Evolutionary conservation across 139 green algal species (phyloP), one percentile per base, ranked within the genome.

Genomic region (Diplosphaera chodatii): DNA sequence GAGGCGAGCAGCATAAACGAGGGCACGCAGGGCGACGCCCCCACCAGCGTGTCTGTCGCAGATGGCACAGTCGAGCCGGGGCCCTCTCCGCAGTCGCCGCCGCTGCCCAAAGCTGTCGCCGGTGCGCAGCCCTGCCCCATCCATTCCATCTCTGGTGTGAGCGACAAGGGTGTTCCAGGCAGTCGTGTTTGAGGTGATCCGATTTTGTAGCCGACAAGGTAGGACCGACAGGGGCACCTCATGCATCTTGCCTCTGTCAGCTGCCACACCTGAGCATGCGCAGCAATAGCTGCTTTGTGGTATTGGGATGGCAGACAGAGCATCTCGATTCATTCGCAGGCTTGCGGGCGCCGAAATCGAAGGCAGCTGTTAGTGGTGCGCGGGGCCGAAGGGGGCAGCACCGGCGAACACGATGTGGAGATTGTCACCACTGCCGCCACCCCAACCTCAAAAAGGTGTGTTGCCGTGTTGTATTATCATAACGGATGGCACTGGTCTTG

Each of bases 401-500:
- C 67, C 33, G 25, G 23, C 4, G 3, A 3, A 63, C 63, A 32
- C 78, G 80, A 20, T 88, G 83, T 34, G 78, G 79, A n/a, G 40
- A 78, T 33, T 88, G 83, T 74, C 72, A 80, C 63, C 84, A 78
- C 2, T 88, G 83, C 72, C 63, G 76, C n/a, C 78, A 88, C 48
- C 69, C 64, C 29, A 74, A 84, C 63, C 71, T 88, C 28, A 88
- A 88, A 64, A 88, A 88, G 73, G 77, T 68, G 5, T 27, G 31
- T 16, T 5, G n/a, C n/a, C n/a, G n/a, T n/a, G n/a, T n/a, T n/a
- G n/a, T n/a, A n/a, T n/a, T n/a, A n/a, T n/a, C n/a, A n/a, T n/a
- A n/a, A n/a, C n/a, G n/a, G n/a, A n/a, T n/a, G n/a, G n/a, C n/a
- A n/a, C n/a, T n/a, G n/a, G n/a, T n/a, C n/a, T n/a, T n/a, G n/a